Conservation (phyloP, 2,329 filamentous ascomycete species). For the Botryotinia globosa region DNA sequence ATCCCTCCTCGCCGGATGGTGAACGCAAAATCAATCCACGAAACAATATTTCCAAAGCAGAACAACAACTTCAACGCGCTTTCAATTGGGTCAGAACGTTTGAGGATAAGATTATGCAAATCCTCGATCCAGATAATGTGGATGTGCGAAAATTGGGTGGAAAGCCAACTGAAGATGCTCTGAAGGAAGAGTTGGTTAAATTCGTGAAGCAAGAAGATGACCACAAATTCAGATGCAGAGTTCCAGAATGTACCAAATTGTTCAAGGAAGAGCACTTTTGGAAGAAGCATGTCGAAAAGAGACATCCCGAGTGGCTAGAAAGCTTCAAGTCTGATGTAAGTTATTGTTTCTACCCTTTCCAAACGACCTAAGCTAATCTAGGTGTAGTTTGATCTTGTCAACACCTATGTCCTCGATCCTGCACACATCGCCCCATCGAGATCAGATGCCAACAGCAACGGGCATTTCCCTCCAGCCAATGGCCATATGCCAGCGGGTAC, state of each 20-base stretch:
- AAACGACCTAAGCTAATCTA: conserved; percentile 38
- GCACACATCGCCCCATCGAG: conserved; percentile 91
- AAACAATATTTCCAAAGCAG: conserved; percentile 66
- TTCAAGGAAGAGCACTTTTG: conserved; percentile 98
- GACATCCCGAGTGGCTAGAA: conserved; percentile 85
- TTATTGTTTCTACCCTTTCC: conserved; percentile 27
- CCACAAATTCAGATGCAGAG: conserved; percentile 93
- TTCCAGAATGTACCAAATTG: conserved; percentile 91
- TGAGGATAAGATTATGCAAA: conserved; percentile 91
- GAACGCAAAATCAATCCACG: conserved; percentile 66
- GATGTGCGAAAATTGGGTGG: conserved; percentile 91
- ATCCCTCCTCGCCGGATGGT: conserved; percentile 61
- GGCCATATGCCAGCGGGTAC: conserved; percentile 77
- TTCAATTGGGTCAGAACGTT: conserved; percentile 99
- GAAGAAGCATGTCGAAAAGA: conserved; percentile 96
- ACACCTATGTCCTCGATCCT: conserved; percentile 90
- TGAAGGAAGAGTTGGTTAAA: conserved; percentile 82
- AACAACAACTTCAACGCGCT: conserved; percentile 88
- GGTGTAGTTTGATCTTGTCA: conserved; percentile 77
- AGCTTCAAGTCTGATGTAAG: conserved; percentile 78
- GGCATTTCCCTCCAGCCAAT: conserved; percentile 83
- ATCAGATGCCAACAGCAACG: conserved; percentile 92
- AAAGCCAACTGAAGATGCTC: conserved; percentile 77
- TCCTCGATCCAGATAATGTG: conserved; percentile 83
- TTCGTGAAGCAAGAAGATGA: conserved; percentile 97